Base-by-base conservation (phyloP, 202 grass and related monocot species). In the Schoenoplectus tabernaemontani region DNA sequence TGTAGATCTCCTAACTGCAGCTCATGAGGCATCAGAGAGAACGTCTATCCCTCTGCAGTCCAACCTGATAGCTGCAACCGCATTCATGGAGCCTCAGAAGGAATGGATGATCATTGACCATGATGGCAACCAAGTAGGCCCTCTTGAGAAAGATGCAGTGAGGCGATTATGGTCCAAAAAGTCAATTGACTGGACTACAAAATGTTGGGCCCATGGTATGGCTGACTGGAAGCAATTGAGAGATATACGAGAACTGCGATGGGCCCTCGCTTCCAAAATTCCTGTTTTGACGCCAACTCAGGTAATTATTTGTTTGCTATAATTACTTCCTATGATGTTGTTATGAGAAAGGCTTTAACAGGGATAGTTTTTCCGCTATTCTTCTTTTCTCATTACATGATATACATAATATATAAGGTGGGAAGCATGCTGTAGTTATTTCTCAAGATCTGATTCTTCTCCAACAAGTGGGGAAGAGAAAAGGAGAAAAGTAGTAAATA, bases 61-160 rank as follows among this genome's bases (percentile, higher is more conserved):
- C 56, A 98, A 98, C 78, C 88, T 98, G n/a, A 92, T 98, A 6
- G 91, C 96, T 0, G 90, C 96, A 79, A 91, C 86, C 2, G 91
- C 96, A 79, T 98, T 95, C 90, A 95, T 89, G 91, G 96, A 98
- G 46, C 96, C 96, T 82, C 81, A 84, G 2, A 98, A 98, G 81
- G 96, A 98, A 81, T 98, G 96, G 96, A 92, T 98, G 96, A 92
- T 87, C 67, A 87, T 98, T 84, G 90, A 98, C 82, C 91, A 95
- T 65, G 88, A 95, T 74, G 96, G 91, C 44, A 82, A 80, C 84
- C 81, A 90, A 86, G 81, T 92, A 43, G 96, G 96, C 37, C 96
- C 91, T 54, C 82, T 95, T 79, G 96, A 98, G 81, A 98, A 98
- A 81, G 91, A 98, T 94, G 96, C 91, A 48, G 82, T 98, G 64